A percentile compares a stretch with the other conserved stretches of the same genome.
phyloP scores from a whole-genome alignment of 2,329 filamentous ascomycete genomes.

The Periconia macrospinosa region DNA sequence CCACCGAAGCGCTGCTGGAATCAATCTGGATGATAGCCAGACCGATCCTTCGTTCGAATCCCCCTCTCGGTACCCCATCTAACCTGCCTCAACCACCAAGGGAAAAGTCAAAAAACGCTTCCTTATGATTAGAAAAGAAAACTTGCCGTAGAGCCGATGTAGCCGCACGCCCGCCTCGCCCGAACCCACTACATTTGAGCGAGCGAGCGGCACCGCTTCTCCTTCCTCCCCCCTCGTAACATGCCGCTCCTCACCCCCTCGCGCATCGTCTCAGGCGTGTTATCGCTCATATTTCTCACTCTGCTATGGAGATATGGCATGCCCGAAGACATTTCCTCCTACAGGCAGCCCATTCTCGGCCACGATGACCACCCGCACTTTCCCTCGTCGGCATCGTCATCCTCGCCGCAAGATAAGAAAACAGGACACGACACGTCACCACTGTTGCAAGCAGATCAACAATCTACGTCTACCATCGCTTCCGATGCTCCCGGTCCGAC shows the following conservation, averaged over 20 bases:
- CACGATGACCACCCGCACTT: slow-evolving; percentile 13
- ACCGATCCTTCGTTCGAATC: too few relatives aligned
- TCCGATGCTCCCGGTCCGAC: neutral
- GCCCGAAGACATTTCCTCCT: slow-evolving; percentile 19
- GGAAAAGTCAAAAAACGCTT: too few relatives aligned
- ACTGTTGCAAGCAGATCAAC: too few relatives aligned
- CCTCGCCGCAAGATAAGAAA: neutral
- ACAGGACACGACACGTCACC: neutral
- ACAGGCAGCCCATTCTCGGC: slow-evolving; percentile 24
- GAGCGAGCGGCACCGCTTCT: slow-evolving; percentile 3
- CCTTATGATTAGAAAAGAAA: too few relatives aligned
- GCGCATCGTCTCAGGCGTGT: slow-evolving; percentile 29
- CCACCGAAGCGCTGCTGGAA: too few relatives aligned
- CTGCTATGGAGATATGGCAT: slow-evolving; percentile 37
- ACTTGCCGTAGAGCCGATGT: slow-evolving; percentile 2
- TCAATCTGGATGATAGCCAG: too few relatives aligned
- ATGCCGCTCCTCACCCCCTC: slow-evolving; percentile 39
- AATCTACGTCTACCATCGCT: neutral
- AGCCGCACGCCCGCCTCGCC: neutral
- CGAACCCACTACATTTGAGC: neutral
- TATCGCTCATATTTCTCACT: slow-evolving; percentile 29
- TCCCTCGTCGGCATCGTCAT: neutral
- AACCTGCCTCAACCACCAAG: too few relatives aligned
- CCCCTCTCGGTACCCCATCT: too few relatives aligned
- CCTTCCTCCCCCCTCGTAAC: slow-evolving; percentile 2